phyloP scores from a whole-genome alignment of 371 early-diverging fungal species.

The Mortierella polycephala region DNA sequence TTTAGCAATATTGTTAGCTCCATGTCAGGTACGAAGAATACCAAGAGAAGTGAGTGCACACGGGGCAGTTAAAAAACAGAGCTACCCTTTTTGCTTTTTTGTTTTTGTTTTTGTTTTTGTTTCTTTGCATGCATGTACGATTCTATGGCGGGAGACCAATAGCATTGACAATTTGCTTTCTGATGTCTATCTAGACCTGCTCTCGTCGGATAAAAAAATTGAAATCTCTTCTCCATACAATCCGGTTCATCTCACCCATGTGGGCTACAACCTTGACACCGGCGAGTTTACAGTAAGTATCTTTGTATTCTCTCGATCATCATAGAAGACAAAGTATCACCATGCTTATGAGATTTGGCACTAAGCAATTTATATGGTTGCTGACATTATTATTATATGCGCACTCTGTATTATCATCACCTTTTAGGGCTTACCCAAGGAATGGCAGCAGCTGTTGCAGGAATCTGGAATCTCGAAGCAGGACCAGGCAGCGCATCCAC shows the following conservation, averaged over 20 bases:
- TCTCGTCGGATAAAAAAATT: conserved; percentile 76
- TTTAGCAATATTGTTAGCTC: conserved; percentile 73
- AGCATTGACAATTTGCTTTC: not conserved
- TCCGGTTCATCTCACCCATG: conserved; percentile 95
- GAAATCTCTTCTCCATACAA: conserved; percentile 97
- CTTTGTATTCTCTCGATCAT: not conserved
- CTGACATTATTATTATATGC: not conserved
- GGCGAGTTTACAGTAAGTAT: conserved; percentile 87
- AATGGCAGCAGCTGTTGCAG: conserved; percentile 92
- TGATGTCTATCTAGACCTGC: conserved; percentile 58
- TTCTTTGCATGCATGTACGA: too few species aligned
- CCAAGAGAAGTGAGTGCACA: not conserved
- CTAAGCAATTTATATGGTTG: too few species aligned
- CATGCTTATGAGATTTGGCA: too few species aligned
- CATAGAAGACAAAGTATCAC: too few species aligned
- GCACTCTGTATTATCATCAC: not conserved
- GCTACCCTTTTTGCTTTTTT: too few species aligned
- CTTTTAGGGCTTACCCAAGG: conserved; percentile 88
- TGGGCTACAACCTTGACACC: conserved; percentile 91
- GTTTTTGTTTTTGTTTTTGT: too few species aligned
- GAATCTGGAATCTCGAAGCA: conserved; percentile 95
- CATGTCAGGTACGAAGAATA: conserved; percentile 58
- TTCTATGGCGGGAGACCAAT: too few species aligned
- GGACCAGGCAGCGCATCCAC: conserved; percentile 95
- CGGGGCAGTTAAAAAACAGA: too few species aligned